Evolutionary conservation across 371 early-diverging fungal species (phyloP).

Genomic region (Lichtheimia ramosa): DNA sequence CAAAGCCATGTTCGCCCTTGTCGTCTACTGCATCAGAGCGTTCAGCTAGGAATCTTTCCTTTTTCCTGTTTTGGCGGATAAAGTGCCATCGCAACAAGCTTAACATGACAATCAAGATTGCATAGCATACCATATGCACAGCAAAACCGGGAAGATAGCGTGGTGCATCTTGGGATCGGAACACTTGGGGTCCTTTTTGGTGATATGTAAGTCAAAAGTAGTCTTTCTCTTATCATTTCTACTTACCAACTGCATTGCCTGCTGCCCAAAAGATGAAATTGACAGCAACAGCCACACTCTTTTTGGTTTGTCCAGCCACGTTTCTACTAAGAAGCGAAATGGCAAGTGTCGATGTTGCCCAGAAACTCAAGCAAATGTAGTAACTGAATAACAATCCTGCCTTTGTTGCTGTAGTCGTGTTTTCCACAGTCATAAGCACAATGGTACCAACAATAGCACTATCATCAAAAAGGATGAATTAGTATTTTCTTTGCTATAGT

Average conservation of each 20-base stretch:
- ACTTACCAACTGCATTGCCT: constrained; percentile 28
- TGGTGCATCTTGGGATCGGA: constrained; percentile 20
- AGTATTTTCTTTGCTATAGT: no score
- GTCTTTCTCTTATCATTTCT: not conserved
- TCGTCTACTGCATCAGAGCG: constrained; percentile 2
- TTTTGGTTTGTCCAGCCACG: constrained; percentile 27
- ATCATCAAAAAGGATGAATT: not conserved
- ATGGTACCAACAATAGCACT: constrained; percentile 25
- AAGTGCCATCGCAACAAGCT: constrained; percentile 14
- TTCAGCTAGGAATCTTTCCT: constrained; percentile 11
- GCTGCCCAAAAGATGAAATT: constrained; percentile 28
- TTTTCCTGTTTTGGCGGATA: constrained; percentile 18
- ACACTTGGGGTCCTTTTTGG: constrained; percentile 24
- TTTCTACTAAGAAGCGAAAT: constrained; percentile 22
- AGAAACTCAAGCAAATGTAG: constrained; percentile 22
- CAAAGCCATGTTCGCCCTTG: constrained; percentile 14
- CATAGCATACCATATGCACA: constrained; percentile 24
- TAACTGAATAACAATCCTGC: constrained; percentile 23
- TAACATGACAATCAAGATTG: constrained; percentile 6
- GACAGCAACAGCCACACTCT: constrained; percentile 20
- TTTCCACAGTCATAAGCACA: constrained; percentile 21
- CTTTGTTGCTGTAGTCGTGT: constrained; percentile 17
- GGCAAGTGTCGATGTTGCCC: constrained; percentile 20
- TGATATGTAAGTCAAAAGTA: no score
- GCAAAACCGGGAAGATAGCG: constrained; percentile 24